phyloP scores from a whole-genome alignment of 78 protist genomes.

The Polysphondylium violaceum region DNA sequence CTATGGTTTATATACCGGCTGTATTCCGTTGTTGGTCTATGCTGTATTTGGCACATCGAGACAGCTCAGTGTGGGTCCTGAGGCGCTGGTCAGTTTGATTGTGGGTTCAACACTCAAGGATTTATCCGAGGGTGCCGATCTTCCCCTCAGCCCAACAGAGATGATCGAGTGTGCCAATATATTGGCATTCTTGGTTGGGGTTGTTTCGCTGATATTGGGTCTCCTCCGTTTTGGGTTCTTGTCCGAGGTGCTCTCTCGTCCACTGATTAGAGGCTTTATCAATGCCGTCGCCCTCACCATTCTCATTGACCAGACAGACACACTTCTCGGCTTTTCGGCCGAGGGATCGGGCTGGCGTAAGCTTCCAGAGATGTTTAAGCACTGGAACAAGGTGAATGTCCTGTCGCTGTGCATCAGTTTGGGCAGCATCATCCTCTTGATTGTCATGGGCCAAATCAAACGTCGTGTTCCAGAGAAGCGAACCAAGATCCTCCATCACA shows the following conservation, averaged over 20 bases:
- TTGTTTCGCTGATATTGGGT: conserved; percentile 54
- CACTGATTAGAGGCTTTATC: conserved; percentile 71
- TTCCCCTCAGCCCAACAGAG: conserved; percentile 28
- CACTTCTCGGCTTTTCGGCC: conserved; percentile 6
- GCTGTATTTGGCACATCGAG: conserved; percentile 86
- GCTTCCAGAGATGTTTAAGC: conserved; percentile 23
- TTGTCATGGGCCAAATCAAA: conserved; percentile 34
- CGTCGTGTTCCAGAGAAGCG: conserved; percentile 38
- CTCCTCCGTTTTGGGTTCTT: conserved; percentile 77
- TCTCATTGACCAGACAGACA: conserved; percentile 57
- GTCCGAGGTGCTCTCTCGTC: conserved; percentile 66
- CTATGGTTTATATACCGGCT: conserved; percentile 89
- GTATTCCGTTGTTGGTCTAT: conserved; percentile 86
- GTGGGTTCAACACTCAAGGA: conserved; percentile 39
- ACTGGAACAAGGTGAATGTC: neutral
- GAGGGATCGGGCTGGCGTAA: conserved; percentile 34
- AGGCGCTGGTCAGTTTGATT: conserved; percentile 60
- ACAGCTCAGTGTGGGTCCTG: conserved; percentile 90
- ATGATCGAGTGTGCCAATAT: conserved; percentile 27
- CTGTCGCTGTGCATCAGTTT: conserved; percentile 17
- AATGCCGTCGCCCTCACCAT: conserved; percentile 60
- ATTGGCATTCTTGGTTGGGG: conserved; percentile 65
- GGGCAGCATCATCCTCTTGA: neutral
- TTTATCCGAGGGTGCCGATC: neutral
- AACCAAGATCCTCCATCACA: conserved; percentile 35